Conservation (phyloP, 257 asterid species). For the Salvia hispanica region DNA sequence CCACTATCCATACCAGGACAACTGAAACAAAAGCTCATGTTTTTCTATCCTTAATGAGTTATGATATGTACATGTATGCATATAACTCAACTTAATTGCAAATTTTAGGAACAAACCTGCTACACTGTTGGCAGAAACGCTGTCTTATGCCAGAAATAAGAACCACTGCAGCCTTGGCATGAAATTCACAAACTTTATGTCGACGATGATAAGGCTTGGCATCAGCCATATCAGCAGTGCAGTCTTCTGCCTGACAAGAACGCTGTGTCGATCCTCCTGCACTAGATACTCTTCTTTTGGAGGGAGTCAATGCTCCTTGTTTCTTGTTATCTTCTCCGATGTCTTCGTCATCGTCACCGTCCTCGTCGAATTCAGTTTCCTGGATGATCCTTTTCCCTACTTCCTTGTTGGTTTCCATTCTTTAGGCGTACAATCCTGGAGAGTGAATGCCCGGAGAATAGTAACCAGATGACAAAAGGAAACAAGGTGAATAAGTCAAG, state of each 20-base stretch:
- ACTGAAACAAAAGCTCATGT: slow-evolving; percentile 12
- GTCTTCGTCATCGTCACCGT: slow-evolving; percentile 57
- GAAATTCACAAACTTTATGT: slow-evolving; percentile 81
- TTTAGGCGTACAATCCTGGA: slow-evolving; percentile 28
- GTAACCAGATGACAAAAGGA: slow-evolving; percentile 42
- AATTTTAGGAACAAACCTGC: slow-evolving; percentile 60
- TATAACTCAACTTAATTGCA: not conserved
- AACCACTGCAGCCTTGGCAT: slow-evolving; percentile 77
- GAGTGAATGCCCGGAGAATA: slow-evolving; percentile 24
- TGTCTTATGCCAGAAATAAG: slow-evolving; percentile 55
- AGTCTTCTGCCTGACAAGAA: slow-evolving; percentile 70
- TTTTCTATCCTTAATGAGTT: slow-evolving; percentile 18
- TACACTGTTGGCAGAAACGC: slow-evolving; percentile 98
- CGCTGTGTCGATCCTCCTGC: slow-evolving; percentile 53
- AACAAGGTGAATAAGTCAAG: slow-evolving; percentile 38
- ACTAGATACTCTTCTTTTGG: slow-evolving; percentile 44
- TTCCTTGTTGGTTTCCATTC: slow-evolving; percentile 62
- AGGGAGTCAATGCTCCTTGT: slow-evolving; percentile 45
- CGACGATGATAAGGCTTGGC: slow-evolving; percentile 82
- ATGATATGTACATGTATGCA: slow-evolving; percentile 16
- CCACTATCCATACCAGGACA: slow-evolving; percentile 15
- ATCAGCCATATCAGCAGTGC: slow-evolving; percentile 59
- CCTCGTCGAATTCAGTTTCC: slow-evolving; percentile 45
- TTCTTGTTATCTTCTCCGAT: slow-evolving; percentile 58
- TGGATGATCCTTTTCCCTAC: slow-evolving; percentile 55